Conservation (phyloP, 208 protist genomes). For the Naegleria lovaniensis region DNA sequence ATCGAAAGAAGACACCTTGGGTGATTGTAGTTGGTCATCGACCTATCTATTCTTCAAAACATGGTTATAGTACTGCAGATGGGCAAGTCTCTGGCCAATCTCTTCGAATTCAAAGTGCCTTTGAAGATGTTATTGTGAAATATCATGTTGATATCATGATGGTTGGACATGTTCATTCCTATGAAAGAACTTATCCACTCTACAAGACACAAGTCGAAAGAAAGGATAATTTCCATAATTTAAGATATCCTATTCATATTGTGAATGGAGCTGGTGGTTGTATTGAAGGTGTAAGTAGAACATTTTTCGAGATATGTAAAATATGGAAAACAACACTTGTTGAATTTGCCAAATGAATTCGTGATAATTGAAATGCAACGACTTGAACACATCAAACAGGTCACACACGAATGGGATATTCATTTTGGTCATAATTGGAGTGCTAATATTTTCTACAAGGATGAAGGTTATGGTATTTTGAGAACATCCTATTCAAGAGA, state of each 20-base stretch:
- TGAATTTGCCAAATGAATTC: too few relatives aligned
- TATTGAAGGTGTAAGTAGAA: neutral
- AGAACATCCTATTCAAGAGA: neutral
- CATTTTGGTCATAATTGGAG: neutral
- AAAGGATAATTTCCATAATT: neutral
- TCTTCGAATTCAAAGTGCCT: slow-evolving; percentile 19
- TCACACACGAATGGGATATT: too few relatives aligned
- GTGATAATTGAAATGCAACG: too few relatives aligned
- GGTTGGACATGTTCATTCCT: slow-evolving; percentile 37
- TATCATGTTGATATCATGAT: slow-evolving; percentile 36
- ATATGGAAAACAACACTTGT: too few relatives aligned
- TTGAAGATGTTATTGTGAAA: slow-evolving; percentile 33
- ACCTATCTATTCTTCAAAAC: slow-evolving; percentile 46
- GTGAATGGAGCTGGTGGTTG: neutral
- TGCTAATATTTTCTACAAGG: neutral
- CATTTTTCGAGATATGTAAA: too few relatives aligned
- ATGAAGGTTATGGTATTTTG: neutral
- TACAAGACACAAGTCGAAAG: neutral
- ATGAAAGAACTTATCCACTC: slow-evolving; percentile 20
- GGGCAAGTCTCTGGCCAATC: neutral
- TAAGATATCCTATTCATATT: neutral
- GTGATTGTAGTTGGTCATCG: slow-evolving; percentile 47
- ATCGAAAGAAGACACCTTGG: slow-evolving; percentile 52
- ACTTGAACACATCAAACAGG: too few relatives aligned
- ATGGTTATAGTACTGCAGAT: slow-evolving; percentile 31